These are phyloP conservation scores for Microstegium vimineum DNA, from an alignment of 176 grass and related monocot species.

Conservation along the genomic window DNA sequence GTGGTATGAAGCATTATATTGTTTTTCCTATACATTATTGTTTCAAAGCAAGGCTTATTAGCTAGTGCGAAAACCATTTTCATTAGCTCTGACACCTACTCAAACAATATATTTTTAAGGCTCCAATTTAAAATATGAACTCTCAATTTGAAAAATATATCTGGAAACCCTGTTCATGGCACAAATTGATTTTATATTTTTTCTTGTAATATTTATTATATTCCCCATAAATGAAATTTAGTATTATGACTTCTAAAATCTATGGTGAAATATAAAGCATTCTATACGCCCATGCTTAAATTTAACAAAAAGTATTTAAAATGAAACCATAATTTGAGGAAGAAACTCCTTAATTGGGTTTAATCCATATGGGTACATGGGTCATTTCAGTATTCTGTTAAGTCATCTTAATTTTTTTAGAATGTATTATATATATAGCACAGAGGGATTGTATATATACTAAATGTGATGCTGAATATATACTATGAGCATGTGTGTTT, in stretches of 20 bases:
- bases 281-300: background rate
- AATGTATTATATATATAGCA: too few species aligned
- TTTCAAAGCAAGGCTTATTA: background rate
- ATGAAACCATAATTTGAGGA: background rate
- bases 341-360: background rate
- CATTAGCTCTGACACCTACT: too few species aligned
- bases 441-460: too few species aligned
- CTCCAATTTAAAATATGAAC: too few species aligned
- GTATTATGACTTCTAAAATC: background rate
- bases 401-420: background rate
- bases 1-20: background rate
- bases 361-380: background rate
- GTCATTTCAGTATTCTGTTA: background rate
- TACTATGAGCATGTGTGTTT: background rate
- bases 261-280: background rate
- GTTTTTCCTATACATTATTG: background rate
- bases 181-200: background rate
- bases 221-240: background rate
- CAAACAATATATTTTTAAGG: too few species aligned
- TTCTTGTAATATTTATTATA: background rate
- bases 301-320: background rate
- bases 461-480: background rate
- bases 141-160: too few species aligned
- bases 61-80: background rate
- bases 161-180: too few species aligned